These are phyloP conservation scores for Salix viminalis DNA, from an alignment of 345 rosid genomes.

Conservation along the genomic window DNA sequence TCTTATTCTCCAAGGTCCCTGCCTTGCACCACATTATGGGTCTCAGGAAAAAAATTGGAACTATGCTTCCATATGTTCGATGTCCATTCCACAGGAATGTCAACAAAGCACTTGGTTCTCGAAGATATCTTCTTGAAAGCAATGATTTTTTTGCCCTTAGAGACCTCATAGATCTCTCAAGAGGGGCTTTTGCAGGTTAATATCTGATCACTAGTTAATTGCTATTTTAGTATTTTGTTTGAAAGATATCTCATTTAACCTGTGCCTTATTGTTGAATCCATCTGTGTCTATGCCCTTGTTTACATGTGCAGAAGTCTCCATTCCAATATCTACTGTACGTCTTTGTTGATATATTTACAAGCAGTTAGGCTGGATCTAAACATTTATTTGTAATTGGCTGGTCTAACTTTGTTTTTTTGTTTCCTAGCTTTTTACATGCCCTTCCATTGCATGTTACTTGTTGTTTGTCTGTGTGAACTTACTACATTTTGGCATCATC, in stretches of 20 bases:
- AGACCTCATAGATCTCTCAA: slow-evolving; percentile 94
- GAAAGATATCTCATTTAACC: background rate
- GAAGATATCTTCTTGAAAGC: slow-evolving; percentile 91
- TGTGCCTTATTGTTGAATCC: background rate
- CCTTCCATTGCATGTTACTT: background rate
- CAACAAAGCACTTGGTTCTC: slow-evolving; percentile 73
- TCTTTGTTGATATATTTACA: background rate
- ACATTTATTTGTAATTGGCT: background rate
- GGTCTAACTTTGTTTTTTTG: background rate
- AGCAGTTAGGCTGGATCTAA: background rate
- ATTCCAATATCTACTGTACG: background rate
- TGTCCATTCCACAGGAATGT: slow-evolving; percentile 84
- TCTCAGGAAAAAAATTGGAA: slow-evolving; percentile 65
- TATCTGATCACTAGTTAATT: slow-evolving; percentile 11
- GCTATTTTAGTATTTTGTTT: slow-evolving; percentile 1
- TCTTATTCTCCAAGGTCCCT: slow-evolving; percentile 81
- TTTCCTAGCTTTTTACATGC: background rate
- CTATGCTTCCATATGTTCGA: slow-evolving; percentile 77
- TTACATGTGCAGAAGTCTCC: background rate
- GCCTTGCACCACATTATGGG: slow-evolving; percentile 73
- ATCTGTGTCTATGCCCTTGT: background rate
- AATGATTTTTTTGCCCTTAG: slow-evolving; percentile 82
- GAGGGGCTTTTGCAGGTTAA: slow-evolving; percentile 94
- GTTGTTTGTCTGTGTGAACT: background rate
- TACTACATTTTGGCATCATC: background rate